Conservation (phyloP, 2,329 filamentous ascomycete species). For the Botrytis sinoallii region DNA sequence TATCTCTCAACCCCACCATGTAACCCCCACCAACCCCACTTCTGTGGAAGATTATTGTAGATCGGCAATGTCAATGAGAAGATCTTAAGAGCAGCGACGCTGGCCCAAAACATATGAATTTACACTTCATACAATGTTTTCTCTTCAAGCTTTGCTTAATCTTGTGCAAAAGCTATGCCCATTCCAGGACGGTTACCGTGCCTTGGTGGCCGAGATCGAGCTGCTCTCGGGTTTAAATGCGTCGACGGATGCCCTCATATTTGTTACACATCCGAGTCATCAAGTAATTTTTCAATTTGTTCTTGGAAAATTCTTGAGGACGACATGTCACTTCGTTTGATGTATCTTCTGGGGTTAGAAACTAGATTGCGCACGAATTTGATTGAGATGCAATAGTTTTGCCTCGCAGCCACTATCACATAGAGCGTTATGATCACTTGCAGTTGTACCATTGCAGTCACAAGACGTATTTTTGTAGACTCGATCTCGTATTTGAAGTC, state of each 20-base stretch:
- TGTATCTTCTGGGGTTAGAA: too few relatives aligned
- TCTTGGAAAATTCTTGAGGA: neutral
- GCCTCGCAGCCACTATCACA: neutral
- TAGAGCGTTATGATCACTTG: neutral
- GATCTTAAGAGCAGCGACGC: neutral
- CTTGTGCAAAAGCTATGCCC: neutral
- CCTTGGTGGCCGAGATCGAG: neutral
- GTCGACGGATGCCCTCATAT: neutral
- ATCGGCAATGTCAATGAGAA: neutral
- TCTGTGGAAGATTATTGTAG: neutral
- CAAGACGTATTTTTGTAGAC: neutral
- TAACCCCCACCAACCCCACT: neutral
- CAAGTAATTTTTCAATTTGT: neutral
- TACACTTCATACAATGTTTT: neutral
- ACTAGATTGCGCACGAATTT: neutral
- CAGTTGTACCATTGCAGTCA: neutral
- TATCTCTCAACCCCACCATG: neutral
- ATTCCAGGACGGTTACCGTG: neutral
- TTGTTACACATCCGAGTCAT: neutral
- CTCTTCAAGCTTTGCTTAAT: neutral
- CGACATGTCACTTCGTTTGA: neutral
- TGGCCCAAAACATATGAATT: neutral
- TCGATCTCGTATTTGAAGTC: neutral
- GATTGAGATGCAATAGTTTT: neutral
- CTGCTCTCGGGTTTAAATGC: neutral